Evolutionary conservation across 2,329 filamentous ascomycete genomes (phyloP).

Genomic region (Lasiodiplodia hormozganensis): DNA sequence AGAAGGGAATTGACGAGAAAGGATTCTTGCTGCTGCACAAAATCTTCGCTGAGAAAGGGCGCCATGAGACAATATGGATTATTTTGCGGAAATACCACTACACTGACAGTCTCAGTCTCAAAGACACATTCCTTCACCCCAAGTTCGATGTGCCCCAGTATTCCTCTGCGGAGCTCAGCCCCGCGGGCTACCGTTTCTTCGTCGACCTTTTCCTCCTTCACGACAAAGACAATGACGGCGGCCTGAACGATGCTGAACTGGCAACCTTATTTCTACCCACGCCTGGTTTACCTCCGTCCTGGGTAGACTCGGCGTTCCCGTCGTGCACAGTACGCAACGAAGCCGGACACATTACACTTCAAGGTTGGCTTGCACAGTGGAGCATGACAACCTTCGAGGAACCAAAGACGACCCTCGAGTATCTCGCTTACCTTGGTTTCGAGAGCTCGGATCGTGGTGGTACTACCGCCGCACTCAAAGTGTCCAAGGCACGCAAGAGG

Average conservation of each 20-base stretch:
- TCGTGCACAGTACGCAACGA: conserved; percentile 95
- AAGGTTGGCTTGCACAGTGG: conserved; percentile 98
- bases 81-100: conserved; percentile 95
- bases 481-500: conserved; percentile 90
- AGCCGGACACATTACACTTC: conserved; percentile 90
- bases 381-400: conserved; percentile 99
- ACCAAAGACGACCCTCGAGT: conserved; percentile 92
- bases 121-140: conserved; percentile 89
- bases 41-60: conserved; percentile 94
- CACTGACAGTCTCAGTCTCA: conserved; percentile 90
- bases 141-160: conserved; percentile 94
- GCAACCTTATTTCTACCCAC: conserved; percentile 90
- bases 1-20: conserved; percentile 77
- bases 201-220: conserved; percentile 95
- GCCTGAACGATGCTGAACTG: conserved; percentile 84
- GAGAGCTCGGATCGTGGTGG: conserved; percentile 77
- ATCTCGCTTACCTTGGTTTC: conserved; percentile 94
- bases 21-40: conserved; percentile 93
- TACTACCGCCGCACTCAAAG: conserved; percentile 84
- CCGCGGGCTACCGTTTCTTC: conserved; percentile 94
- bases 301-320: conserved; percentile 88
- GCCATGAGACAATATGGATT: conserved; percentile 98
- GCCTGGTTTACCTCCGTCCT: conserved; percentile 84
- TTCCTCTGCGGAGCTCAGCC: conserved; percentile 91
- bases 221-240: conserved; percentile 97